Evolutionary conservation across 2,329 filamentous ascomycete species (phyloP), one percentile per base, ranked within the genome.

Genomic region (Dissoconium aciculare): DNA sequence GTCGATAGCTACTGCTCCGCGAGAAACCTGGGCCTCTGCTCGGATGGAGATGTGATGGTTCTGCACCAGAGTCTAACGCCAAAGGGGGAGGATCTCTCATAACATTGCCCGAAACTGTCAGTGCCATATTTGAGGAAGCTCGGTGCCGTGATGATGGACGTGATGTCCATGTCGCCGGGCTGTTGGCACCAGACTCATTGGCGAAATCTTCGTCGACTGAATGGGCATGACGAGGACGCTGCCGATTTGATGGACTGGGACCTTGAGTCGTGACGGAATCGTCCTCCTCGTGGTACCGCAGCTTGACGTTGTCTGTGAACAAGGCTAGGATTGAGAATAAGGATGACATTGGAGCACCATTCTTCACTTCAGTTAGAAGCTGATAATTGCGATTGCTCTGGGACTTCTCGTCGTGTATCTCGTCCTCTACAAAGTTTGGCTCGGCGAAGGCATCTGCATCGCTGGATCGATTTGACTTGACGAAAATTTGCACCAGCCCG

Each of bases 261-360:
- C 32, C 33, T 31, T 34, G 41, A 8, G 39, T 31, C 4, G 41
- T 37, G 3, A 41, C 19, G 13, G 39, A 23, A 5, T 76, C 69
- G 4, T 80, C 74, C n/a, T 77, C 73, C 26, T 67, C 64, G 1
- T 76, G 70, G 39, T 76, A 66, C 13, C 74, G 71, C 17, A 98
- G 62, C 41, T 80, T 79, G 31, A 98, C 74, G 47, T 94, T 85
- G 53, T 98, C 89, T 3, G 89, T 98, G 50, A 98, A 98, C 0
- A 98, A 64, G 2, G 87, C 92, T 57, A 98, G 73, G 43, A 98
- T 93, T 1, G 89, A 95, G 55, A 98, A 98, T 2, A 98, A 59
- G 0, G 89, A 98, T 4, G 89, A 98, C 87, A 98, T 94, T 1
- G 91, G 87, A 1, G 89, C 85, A 10, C 89, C 89, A 47, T 98